Percentiles rank a stretch among this genome's conserved stretches.
These are phyloP conservation scores for Rhamnella rubrinervis DNA, from an alignment of 331 rosid genomes.

Conservation along the genomic window DNA sequence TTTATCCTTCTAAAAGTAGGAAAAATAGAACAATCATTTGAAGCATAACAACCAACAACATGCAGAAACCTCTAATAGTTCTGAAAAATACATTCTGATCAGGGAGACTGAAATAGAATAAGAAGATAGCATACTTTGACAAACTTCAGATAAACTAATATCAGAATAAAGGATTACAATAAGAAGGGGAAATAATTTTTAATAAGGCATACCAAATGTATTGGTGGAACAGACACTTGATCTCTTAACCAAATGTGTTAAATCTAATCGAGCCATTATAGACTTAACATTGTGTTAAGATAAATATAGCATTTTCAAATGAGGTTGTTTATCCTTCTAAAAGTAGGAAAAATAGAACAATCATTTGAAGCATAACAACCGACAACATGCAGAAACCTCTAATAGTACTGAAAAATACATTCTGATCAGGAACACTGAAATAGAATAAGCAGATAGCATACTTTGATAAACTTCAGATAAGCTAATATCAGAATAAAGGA, in stretches of 20 bases:
- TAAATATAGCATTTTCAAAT: constrained; percentile 3
- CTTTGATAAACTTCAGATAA: constrained; percentile 3
- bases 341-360: not conserved
- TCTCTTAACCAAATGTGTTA: too few species aligned
- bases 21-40: not conserved
- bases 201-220: constrained; percentile 41
- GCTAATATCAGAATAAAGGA: not conserved
- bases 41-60: constrained; percentile 3
- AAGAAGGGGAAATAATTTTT: not conserved
- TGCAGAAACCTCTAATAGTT: not conserved
- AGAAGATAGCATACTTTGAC: constrained; percentile 1
- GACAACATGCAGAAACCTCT: not conserved
- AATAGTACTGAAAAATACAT: not conserved
- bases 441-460: constrained; percentile 4
- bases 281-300: not conserved
- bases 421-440: not conserved
- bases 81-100: not conserved
- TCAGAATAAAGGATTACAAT: not conserved
- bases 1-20: not conserved
- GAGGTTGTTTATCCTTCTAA: not conserved
- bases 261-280: not conserved
- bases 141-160: constrained; percentile 8
- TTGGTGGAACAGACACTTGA: too few species aligned
- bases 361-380: not conserved
- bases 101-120: not conserved